Conservation (phyloP, 1,284 basidiomycete species). For the Ganoderma leucocontextum region DNA sequence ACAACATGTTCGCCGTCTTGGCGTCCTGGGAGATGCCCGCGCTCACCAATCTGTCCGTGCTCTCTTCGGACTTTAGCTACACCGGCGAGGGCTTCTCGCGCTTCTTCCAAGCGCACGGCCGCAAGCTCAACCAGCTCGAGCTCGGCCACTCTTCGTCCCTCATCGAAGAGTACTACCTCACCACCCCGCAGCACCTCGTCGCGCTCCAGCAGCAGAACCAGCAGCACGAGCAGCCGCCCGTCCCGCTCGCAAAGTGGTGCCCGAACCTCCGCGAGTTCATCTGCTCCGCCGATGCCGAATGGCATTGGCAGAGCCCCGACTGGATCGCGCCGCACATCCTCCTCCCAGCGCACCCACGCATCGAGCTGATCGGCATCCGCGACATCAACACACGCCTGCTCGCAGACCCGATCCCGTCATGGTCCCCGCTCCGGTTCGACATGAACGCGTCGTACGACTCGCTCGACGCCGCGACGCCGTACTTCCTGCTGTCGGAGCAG, state of each 20-base stretch:
- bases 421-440: slow-evolving; percentile 29
- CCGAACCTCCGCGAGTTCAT: slow-evolving; percentile 74
- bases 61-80: slow-evolving; percentile 74
- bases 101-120: slow-evolving; percentile 73
- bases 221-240: slow-evolving; percentile 37
- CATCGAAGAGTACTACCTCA: slow-evolving; percentile 70
- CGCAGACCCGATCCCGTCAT: slow-evolving; percentile 46
- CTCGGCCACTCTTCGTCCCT: slow-evolving; percentile 73
- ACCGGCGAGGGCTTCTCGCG: slow-evolving; percentile 65
- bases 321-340: slow-evolving; percentile 82
- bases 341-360: slow-evolving; percentile 64
- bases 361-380: slow-evolving; percentile 74
- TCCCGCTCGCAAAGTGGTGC: slow-evolving; percentile 67
- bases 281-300: slow-evolving; percentile 77
- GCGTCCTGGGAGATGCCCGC: slow-evolving; percentile 66
- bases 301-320: slow-evolving; percentile 80
- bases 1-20: slow-evolving; percentile 71
- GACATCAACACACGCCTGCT: slow-evolving; percentile 70
- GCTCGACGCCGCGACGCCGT: slow-evolving; percentile 48
- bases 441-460: slow-evolving; percentile 10
- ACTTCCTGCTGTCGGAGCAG: slow-evolving; percentile 73
- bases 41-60: slow-evolving; percentile 67
- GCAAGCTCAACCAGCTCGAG: slow-evolving; percentile 67
- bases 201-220: slow-evolving; percentile 35
- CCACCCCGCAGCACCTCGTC: slow-evolving; percentile 48